Conservation (phyloP, 768 basidiomycete species). For the Termitomyces heimii region DNA sequence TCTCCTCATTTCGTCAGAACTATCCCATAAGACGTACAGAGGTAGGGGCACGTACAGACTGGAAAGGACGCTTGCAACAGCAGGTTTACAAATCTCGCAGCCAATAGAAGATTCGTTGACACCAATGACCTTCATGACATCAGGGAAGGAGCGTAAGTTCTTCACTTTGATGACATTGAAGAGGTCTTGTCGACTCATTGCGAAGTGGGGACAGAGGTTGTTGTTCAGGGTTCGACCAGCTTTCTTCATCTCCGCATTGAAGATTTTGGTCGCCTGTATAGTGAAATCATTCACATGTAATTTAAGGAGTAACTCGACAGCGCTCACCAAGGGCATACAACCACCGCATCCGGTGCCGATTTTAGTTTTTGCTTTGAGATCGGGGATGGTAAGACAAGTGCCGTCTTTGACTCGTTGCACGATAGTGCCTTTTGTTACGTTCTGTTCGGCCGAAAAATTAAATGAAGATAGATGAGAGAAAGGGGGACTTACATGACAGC, state of each 20-base stretch:
- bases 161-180: conserved; percentile 64
- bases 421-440: conserved; percentile 58
- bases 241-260: conserved; percentile 62
- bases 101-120: conserved; percentile 45
- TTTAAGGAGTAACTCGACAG: neutral
- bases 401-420: conserved; percentile 45
- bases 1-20: neutral
- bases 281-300: neutral
- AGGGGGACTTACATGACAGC: conserved; percentile 37
- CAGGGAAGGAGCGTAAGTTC: conserved; percentile 46
- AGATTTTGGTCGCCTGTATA: conserved; percentile 19
- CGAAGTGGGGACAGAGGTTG: conserved; percentile 61
- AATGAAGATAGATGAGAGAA: too few relatives aligned
- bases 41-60: conserved; percentile 23
- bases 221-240: conserved; percentile 53
- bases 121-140: conserved; percentile 47
- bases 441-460: conserved; percentile 14
- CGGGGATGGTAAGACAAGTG: conserved; percentile 34
- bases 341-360: conserved; percentile 71
- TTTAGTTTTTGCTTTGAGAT: conserved; percentile 63
- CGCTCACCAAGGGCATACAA: conserved; percentile 50
- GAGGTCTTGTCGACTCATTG: conserved; percentile 58
- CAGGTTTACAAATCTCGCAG: conserved; percentile 73
- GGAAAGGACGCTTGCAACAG: conserved; percentile 47
- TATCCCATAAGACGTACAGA: neutral